Conservation (phyloP, 331 rosid species). For the Spiraea crenata region DNA sequence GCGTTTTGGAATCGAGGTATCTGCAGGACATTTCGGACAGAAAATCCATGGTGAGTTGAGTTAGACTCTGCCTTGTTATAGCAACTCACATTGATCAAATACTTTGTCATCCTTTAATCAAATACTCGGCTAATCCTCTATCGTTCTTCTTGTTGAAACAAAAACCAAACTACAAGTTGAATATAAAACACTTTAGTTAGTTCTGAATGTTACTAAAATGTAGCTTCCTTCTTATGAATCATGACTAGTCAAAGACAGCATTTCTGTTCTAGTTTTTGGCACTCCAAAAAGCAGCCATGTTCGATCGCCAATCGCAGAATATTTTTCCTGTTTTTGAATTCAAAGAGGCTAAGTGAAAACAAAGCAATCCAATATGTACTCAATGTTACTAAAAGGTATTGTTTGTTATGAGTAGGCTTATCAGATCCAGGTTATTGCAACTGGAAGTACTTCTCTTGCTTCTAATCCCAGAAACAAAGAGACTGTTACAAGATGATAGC, state of each 20-base stretch:
- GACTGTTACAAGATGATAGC: not conserved
- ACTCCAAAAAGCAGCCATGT: not conserved
- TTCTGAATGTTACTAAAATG: no score
- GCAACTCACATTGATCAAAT: no score
- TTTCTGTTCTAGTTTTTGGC: no score
- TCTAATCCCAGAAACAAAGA: not conserved
- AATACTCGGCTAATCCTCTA: no score
- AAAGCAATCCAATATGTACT: not conserved
- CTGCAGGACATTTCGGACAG: conserved; percentile 79
- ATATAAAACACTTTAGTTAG: no score
- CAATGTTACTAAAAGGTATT: not conserved
- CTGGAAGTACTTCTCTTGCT: not conserved
- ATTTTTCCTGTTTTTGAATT: not conserved
- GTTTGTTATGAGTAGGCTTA: conserved; percentile 7
- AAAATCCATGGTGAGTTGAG: conserved; percentile 73
- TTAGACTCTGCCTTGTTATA: not conserved
- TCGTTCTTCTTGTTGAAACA: no score
- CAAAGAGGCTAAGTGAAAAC: no score
- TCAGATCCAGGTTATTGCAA: not conserved
- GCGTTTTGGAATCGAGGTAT: conserved; percentile 68
- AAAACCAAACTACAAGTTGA: no score
- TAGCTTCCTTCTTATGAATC: no score
- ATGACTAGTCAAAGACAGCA: no score
- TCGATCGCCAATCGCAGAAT: not conserved
- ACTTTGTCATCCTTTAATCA: no score